phyloP scores from a whole-genome alignment of 2,329 filamentous ascomycete genomes.

The Trichoderma brevicompactum region DNA sequence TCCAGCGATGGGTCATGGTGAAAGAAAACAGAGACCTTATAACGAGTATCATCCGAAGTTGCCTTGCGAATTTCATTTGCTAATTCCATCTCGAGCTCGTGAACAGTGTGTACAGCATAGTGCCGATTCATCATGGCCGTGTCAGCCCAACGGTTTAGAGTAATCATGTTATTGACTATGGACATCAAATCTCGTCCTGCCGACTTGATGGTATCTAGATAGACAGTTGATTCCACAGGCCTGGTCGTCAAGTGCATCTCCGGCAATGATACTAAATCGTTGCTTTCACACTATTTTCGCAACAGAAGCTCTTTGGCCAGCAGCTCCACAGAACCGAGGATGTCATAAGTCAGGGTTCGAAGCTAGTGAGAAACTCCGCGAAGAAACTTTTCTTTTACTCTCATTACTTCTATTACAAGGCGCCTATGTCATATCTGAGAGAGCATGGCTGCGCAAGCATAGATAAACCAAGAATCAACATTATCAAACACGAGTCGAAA shows the following conservation, averaged over 20 bases:
- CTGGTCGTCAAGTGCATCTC: too few species aligned
- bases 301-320: too few species aligned
- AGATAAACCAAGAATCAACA: constrained; percentile 8
- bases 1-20: too few species aligned
- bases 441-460: constrained; percentile 13
- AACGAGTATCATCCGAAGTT: too few species aligned
- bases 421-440: constrained; percentile 14
- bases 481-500: constrained; percentile 14
- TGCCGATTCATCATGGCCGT: too few species aligned
- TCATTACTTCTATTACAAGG: constrained; percentile 6
- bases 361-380: constrained; percentile 14
- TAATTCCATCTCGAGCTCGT: too few species aligned
- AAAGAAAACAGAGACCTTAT: too few species aligned
- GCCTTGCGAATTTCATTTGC: too few species aligned
- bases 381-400: constrained; percentile 13
- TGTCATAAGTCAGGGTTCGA: constrained; percentile 3
- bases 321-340: background rate
- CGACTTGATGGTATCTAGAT: constrained; percentile 9
- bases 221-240: background rate
- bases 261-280: too few species aligned
- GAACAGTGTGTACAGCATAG: too few species aligned
- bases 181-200: constrained; percentile 13
- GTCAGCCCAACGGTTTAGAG: background rate
- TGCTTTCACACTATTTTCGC: too few species aligned
- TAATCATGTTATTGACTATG: constrained; percentile 18